A percentile compares a stretch with the other conserved stretches of the same genome.
phyloP scores from a whole-genome alignment of 352 stramenopile species.

The Sclerospora graminicola region DNA sequence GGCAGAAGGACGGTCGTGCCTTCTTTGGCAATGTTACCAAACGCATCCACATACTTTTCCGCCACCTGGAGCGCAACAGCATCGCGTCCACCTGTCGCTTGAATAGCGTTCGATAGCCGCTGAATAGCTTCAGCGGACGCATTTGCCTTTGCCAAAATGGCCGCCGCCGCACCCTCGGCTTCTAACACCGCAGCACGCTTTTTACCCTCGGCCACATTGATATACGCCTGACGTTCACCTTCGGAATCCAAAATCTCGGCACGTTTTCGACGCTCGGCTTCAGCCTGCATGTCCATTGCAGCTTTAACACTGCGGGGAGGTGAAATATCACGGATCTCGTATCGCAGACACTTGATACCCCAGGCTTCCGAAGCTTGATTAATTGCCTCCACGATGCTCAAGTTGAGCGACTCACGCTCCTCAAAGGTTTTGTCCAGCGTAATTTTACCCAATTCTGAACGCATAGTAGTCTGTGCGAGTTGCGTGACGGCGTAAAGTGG shows the following conservation, averaged over 20 bases:
- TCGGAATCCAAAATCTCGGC: conserved; percentile 89
- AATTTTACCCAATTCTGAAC: conserved; percentile 88
- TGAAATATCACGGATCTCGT: conserved; percentile 88
- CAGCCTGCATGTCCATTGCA: conserved; percentile 90
- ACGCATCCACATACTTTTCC: conserved; percentile 89
- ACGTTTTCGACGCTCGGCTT: conserved; percentile 87
- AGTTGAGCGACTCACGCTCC: conserved; percentile 87
- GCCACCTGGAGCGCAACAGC: conserved; percentile 81
- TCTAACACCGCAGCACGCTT: conserved; percentile 81
- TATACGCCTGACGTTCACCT: conserved; percentile 80
- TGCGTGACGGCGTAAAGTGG: conserved; percentile 86
- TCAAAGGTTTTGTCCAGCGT: conserved; percentile 91
- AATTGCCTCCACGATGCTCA: conserved; percentile 86
- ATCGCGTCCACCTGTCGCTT: conserved; percentile 54
- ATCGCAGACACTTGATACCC: conserved; percentile 86
- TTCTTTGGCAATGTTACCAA: conserved; percentile 85
- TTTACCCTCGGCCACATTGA: conserved; percentile 87
- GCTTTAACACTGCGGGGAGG: conserved; percentile 79
- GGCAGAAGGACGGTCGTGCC: conserved; percentile 80
- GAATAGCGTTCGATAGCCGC: conserved; percentile 62
- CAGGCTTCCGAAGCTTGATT: conserved; percentile 85
- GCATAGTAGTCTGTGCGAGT: conserved; percentile 87
- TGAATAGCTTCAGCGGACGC: conserved; percentile 78
- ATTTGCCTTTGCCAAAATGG: conserved; percentile 72
- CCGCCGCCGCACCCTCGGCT: conserved; percentile 76